Base-by-base conservation (phyloP, 78 protist genomes). In the Pigoraptor vietnamica region DNA sequence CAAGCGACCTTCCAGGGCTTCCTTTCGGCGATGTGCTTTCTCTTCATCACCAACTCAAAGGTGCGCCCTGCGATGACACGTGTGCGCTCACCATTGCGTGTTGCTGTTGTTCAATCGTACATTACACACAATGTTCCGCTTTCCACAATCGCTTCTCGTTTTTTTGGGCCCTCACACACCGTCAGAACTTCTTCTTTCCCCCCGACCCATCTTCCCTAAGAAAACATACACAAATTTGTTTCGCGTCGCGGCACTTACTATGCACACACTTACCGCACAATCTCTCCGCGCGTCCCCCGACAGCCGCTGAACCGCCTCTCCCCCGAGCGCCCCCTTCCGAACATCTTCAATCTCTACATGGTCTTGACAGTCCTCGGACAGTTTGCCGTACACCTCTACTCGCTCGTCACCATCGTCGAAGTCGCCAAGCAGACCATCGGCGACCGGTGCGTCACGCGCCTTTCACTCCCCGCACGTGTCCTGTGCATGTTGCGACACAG, bases 1-100 rank as follows among this genome's bases (percentile, higher is more conserved):
- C 99, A 98, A 90, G 92, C 94, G 89, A 97, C 97, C 24, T 1
- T 95, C 39, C 29, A 94, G 10, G 98, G 97, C 23, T 84, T 98
- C 55, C 19, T 92, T 35, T 93, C 91, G 33, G 97, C 99, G 0
- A 56, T 86, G 36, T 91, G 96, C 93, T 98, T 98, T 97, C 94
- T 98, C 56, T 97, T 95, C 90, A 39, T 98, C 81, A 96, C 99
- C 23, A 29, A 36, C 39, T 86, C 91, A n/a, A n/a, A n/a, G n/a
- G n/a, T n/a, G n/a, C n/a, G n/a, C n/a, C n/a, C n/a, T n/a, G n/a
- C n/a, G n/a, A n/a, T n/a, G n/a, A n/a, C n/a, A n/a, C n/a, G n/a
- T n/a, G n/a, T n/a, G n/a, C n/a, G n/a, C n/a, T n/a, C n/a, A n/a
- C n/a, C n/a, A n/a, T n/a, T n/a, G n/a, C n/a, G n/a, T n/a, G n/a